Percentiles rank a stretch among this genome's conserved stretches.
Conservation (phyloP, 129 eudicot species). For the Centrapalus pauciflorus region DNA sequence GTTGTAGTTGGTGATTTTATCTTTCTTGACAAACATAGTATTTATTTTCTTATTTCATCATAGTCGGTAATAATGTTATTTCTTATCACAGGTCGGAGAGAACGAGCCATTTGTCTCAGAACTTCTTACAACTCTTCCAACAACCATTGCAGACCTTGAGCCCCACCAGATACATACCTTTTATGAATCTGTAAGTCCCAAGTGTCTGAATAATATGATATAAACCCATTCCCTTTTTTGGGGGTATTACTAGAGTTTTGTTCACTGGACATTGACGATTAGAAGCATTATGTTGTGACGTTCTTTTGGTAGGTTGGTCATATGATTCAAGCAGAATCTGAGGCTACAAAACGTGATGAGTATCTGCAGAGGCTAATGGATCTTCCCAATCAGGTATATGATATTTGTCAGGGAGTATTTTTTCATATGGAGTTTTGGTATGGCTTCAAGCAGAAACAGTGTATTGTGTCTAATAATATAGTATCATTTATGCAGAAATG, state of each 20-base stretch:
- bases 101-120: slow-evolving; percentile 96
- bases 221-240: not conserved
- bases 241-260: not conserved
- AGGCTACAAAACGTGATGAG: slow-evolving; percentile 78
- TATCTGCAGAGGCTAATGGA: slow-evolving; percentile 89
- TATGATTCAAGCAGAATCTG: slow-evolving; percentile 95
- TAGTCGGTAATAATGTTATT: not conserved
- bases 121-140: slow-evolving; percentile 86
- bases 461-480: slow-evolving; percentile 16
- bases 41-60: not conserved
- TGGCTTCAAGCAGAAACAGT: not conserved
- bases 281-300: not conserved
- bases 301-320: slow-evolving; percentile 67
- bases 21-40: no score
- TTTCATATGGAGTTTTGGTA: not conserved
- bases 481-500: slow-evolving; percentile 62
- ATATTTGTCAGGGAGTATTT: not conserved
- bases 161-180: slow-evolving; percentile 95
- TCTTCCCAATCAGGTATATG: slow-evolving; percentile 82
- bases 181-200: slow-evolving; percentile 82
- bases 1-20: not conserved
- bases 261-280: not conserved
- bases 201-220: not conserved
- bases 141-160: slow-evolving; percentile 84
- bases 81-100: slow-evolving; percentile 76